Percentiles rank a stretch among this genome's conserved stretches.
phyloP scores from a whole-genome alignment of 495 filamentous ascomycete genomes.

The Cercophora newfieldiana region DNA sequence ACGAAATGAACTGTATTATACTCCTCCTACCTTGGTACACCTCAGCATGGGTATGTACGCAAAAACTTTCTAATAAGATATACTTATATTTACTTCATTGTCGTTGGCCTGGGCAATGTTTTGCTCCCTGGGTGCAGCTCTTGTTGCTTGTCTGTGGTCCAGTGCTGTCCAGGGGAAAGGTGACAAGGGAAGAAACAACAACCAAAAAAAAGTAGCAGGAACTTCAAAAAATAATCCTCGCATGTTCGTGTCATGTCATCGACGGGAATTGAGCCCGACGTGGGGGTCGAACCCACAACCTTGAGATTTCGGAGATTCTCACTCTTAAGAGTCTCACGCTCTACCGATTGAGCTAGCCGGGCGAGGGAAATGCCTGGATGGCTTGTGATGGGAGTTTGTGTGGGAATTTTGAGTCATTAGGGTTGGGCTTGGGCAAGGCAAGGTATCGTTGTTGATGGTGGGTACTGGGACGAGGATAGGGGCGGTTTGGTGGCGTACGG shows the following conservation, averaged over 20 bases:
- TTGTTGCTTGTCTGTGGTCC: no score
- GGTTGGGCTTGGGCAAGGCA: neutral
- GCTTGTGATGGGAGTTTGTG: neutral
- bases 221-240: no score
- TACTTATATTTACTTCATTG: no score
- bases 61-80: no score
- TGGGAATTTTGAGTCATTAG: neutral
- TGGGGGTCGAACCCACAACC: neutral
- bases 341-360: conserved; percentile 79
- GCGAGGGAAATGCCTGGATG: no score
- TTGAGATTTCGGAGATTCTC: neutral
- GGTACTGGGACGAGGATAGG: neutral
- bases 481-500: no score
- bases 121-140: no score
- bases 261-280: neutral
- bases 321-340: conserved; percentile 64
- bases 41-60: no score
- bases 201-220: neutral
- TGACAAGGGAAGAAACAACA: neutral
- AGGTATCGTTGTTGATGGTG: neutral
- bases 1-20: no score
- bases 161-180: neutral
- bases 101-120: no score
- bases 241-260: neutral
- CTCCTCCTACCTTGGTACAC: no score